These are phyloP conservation scores for Stygiomarasmius scandens DNA, from an alignment of 1,284 basidiomycete genomes.

Conservation along the genomic window DNA sequence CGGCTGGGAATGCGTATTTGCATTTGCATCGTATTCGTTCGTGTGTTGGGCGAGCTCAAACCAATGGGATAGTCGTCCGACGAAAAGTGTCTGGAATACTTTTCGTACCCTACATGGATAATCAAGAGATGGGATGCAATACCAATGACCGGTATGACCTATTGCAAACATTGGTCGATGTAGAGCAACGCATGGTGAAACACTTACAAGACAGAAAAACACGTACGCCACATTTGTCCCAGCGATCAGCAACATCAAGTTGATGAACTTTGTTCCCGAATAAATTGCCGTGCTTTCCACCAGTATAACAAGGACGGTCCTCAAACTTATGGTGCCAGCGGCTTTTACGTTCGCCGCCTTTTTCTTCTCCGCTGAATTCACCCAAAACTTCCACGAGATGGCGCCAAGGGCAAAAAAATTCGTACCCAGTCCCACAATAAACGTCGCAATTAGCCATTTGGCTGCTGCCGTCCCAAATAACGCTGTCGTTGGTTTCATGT, in stretches of 20 bases:
- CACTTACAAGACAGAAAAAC: constrained; percentile 3
- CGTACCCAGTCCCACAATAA: neutral
- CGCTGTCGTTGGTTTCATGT: neutral
- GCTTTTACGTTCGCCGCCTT: neutral
- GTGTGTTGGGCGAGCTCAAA: neutral
- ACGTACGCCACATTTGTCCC: neutral
- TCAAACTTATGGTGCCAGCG: neutral
- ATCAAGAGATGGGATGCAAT: constrained; percentile 1
- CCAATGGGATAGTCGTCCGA: neutral
- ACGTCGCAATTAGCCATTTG: neutral
- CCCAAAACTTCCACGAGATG: neutral
- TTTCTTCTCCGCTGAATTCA: neutral
- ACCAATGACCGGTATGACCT: constrained; percentile 2
- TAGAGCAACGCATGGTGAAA: too few relatives aligned
- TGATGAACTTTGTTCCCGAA: constrained; percentile 5
- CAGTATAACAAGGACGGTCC: neutral
- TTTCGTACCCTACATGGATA: neutral
- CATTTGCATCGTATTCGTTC: neutral
- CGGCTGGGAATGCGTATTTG: too few relatives aligned
- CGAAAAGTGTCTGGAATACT: neutral
- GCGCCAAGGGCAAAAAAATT: neutral
- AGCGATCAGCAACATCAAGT: neutral
- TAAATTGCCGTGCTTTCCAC: neutral
- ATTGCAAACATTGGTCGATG: neutral
- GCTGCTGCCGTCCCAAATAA: neutral